Percentiles rank a stretch among this genome's conserved stretches.
Conservation (phyloP, 352 stramenopile genomes). For the Globisporangium lucens region DNA sequence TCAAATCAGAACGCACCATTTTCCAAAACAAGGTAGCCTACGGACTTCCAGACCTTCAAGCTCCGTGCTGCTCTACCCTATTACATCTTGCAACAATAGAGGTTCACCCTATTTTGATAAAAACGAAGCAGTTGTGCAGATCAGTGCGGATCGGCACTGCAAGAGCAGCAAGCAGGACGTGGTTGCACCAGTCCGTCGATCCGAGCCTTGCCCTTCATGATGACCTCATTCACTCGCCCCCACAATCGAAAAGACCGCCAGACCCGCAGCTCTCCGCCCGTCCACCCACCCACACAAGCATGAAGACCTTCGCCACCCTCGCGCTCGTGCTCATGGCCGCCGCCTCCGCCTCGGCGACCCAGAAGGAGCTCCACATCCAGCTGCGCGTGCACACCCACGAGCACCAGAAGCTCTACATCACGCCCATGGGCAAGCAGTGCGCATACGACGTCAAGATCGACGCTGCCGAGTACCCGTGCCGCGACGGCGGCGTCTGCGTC, state of each 20-base stretch:
- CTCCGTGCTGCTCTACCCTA: neutral
- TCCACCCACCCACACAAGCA: neutral
- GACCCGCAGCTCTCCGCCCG: neutral
- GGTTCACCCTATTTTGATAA: neutral
- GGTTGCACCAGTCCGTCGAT: neutral
- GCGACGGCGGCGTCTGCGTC: conserved; percentile 37
- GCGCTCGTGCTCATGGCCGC: conserved; percentile 13
- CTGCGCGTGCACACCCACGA: conserved; percentile 25
- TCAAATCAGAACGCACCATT: neutral
- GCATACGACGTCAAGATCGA: conserved; percentile 56
- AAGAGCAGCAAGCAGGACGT: neutral
- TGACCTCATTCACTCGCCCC: neutral
- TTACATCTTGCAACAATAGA: neutral
- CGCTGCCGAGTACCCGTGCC: conserved; percentile 53
- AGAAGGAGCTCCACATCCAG: conserved; percentile 33
- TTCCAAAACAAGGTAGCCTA: neutral
- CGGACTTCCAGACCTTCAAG: no score
- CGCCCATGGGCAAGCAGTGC: conserved; percentile 49
- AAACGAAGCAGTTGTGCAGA: neutral
- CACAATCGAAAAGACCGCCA: conserved; percentile 9
- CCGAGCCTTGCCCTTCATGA: neutral
- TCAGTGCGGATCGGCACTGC: neutral
- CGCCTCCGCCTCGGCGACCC: conserved; percentile 20
- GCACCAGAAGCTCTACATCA: conserved; percentile 53
- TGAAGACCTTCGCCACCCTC: conserved; percentile 12